These are phyloP conservation scores for Phytophthora idaei DNA, from an alignment of 352 stramenopile species.

Conservation along the genomic window DNA sequence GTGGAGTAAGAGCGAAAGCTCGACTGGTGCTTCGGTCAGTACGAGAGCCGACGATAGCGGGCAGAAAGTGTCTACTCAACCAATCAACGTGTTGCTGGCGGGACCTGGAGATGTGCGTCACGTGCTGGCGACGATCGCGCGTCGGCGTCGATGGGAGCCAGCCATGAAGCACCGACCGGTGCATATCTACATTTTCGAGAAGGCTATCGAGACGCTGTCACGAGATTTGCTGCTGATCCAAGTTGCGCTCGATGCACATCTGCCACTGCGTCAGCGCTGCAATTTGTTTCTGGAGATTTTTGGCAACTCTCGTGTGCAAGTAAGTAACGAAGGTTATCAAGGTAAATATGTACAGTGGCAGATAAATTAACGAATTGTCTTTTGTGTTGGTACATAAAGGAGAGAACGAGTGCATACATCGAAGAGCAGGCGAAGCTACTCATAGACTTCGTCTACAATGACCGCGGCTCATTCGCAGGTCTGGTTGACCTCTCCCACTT, in stretches of 20 bases:
- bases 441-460: conserved; percentile 75
- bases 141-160: conserved; percentile 43
- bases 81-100: conserved; percentile 65
- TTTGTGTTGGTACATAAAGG: conserved; percentile 30
- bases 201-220: conserved; percentile 83
- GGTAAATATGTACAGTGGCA: not conserved
- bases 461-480: conserved; percentile 57
- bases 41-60: not conserved
- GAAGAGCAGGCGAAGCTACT: conserved; percentile 73
- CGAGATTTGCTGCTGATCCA: conserved; percentile 90
- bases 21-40: not conserved
- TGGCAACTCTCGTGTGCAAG: conserved; percentile 91
- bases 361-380: conserved; percentile 1
- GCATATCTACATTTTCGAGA: conserved; percentile 92
- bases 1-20: conserved; percentile 2
- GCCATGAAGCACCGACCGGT: conserved; percentile 42
- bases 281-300: conserved; percentile 94
- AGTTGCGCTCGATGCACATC: conserved; percentile 84
- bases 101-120: conserved; percentile 84
- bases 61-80: conserved; percentile 23
- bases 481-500: conserved; percentile 86
- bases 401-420: conserved; percentile 87
- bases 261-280: conserved; percentile 90
- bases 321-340: conserved; percentile 9
- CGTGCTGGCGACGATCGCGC: conserved; percentile 58